These are phyloP conservation scores for Fusarium sp. DNA, from an alignment of 2,329 filamentous ascomycete species.

Conservation along the genomic window DNA sequence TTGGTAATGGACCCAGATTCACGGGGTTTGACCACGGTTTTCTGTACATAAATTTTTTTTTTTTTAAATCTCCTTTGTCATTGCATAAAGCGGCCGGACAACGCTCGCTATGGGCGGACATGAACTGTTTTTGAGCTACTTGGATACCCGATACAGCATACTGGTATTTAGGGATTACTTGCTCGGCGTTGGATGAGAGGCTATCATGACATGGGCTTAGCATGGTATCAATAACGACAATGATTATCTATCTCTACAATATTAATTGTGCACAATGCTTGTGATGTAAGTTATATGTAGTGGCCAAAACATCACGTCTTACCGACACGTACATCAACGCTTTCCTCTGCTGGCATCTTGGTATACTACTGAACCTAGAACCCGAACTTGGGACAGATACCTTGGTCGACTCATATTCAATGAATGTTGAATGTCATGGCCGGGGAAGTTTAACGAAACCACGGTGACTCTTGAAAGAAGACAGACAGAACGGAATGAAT, in stretches of 20 bases:
- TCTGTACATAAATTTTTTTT: constrained; percentile 39
- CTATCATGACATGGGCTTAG: constrained; percentile 40
- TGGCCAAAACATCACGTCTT: too few relatives aligned
- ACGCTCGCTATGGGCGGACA: constrained; percentile 37
- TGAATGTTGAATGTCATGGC: too few relatives aligned
- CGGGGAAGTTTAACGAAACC: too few relatives aligned
- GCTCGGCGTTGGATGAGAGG: constrained; percentile 44
- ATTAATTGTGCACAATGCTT: neutral
- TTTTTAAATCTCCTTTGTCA: constrained; percentile 24
- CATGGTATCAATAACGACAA: constrained; percentile 43
- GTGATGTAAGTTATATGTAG: neutral
- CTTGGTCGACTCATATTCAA: too few relatives aligned
- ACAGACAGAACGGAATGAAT: neutral
- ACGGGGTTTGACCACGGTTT: constrained; percentile 13
- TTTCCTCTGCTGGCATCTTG: neutral
- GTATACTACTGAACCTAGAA: too few relatives aligned
- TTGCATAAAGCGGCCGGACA: constrained; percentile 42
- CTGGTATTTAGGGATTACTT: constrained; percentile 39
- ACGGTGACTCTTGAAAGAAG: too few relatives aligned
- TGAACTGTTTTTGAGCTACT: constrained; percentile 40
- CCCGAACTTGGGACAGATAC: too few relatives aligned
- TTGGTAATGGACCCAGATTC: constrained; percentile 21
- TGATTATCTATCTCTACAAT: constrained; percentile 20
- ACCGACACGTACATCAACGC: too few relatives aligned
- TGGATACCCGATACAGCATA: constrained; percentile 49